Evolutionary conservation across 2,329 filamentous ascomycete species (phyloP), one percentile per base, ranked within the genome.

Genomic region (Alternaria sp.): DNA sequence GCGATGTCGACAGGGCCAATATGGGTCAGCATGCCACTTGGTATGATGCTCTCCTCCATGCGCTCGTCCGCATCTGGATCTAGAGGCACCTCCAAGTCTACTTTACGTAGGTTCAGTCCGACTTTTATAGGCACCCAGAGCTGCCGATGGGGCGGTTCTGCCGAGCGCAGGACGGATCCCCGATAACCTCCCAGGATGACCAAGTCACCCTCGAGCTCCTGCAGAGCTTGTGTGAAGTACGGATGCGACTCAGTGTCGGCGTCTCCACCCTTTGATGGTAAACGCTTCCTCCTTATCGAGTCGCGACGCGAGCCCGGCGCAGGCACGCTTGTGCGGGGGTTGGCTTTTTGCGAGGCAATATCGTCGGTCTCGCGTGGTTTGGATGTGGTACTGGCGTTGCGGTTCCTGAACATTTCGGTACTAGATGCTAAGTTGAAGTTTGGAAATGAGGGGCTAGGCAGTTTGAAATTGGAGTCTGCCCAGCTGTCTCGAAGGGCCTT

Each of bases 41-140:
- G 85, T 52, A 93, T 90, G 61, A 98, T 93, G n/a, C 84, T 88
- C 59, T 96, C 86, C 65, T 91, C 88, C 88, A 95, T 95, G 5
- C 81, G 85, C 69, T 93, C 90, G 72, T 97, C 94, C 57, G 96
- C 94, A 69, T 93, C 90, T 2, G 87, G 87, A 14, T 91, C 86
- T 5, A 97, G 80, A 0, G 93, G 94, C 9, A 98, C 90, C 75
- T 96, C 93, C 4, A 98, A 83, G 74, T 98, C 92, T 2, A 94
- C 94, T 74, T 95, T 97, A 56, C 94, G 89, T 62, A 97, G 87
- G 69, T 96, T 97, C 51, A 98, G 81, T 1, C 94, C 94, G 28
- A 97, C 90, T 78, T 97, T 97, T 72, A 97, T 89, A 0, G 94
- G 94, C 2, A 96, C 92, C 94, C 94, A 98, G 0, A 97, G 81